These are phyloP conservation scores for Penicillium brevicompactum DNA, from an alignment of 2,329 filamentous ascomycete species.

Conservation along the genomic window DNA sequence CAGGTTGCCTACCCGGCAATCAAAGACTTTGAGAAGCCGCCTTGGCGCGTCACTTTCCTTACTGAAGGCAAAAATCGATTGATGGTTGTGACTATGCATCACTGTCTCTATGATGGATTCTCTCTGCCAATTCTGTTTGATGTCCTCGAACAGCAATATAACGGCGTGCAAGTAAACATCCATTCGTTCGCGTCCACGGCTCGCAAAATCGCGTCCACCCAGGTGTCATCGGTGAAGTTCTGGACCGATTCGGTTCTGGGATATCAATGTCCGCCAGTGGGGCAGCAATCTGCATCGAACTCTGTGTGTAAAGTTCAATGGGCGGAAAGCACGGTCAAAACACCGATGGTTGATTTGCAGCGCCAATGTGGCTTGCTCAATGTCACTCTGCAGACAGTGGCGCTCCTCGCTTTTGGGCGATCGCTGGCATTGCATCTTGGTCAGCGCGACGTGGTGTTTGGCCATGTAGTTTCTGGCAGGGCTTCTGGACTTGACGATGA, in stretches of 20 bases:
- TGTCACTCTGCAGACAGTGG: constrained; percentile 4
- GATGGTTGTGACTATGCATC: constrained; percentile 14
- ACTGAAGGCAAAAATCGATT: background rate
- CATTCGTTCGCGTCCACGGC: background rate
- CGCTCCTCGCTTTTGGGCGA: background rate
- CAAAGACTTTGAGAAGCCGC: background rate
- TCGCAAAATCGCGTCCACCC: background rate
- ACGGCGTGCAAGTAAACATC: background rate
- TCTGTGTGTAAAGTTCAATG: background rate
- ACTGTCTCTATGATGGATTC: constrained; percentile 16
- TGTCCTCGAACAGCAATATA: background rate
- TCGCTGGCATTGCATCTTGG: constrained; percentile 2
- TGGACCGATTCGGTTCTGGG: background rate
- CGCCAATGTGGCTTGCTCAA: background rate
- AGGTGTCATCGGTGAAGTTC: background rate
- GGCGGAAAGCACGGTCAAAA: constrained; percentile 1
- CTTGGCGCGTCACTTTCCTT: constrained; percentile 2
- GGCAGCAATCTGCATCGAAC: background rate
- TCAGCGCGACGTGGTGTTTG: constrained; percentile 7
- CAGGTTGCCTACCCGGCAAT: background rate
- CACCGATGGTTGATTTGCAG: background rate
- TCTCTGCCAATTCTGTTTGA: constrained; percentile 12
- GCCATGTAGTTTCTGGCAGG: constrained; percentile 5
- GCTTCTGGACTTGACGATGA: background rate
- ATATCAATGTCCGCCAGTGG: background rate